phyloP scores from a whole-genome alignment of 169 alveolate species.

The Blepharisma undulans region DNA sequence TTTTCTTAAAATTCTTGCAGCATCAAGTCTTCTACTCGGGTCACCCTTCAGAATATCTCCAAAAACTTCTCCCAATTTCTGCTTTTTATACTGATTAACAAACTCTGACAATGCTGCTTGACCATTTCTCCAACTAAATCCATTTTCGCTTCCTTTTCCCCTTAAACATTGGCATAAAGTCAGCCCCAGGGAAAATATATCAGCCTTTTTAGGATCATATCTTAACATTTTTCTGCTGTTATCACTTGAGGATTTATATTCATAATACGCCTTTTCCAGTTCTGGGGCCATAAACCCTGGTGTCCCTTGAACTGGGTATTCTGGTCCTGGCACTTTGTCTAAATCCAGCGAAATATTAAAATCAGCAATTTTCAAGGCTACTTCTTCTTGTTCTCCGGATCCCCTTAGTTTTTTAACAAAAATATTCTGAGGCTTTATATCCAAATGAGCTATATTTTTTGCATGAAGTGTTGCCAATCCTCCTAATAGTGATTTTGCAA shows the following conservation, averaged over 20 bases:
- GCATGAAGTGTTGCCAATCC: neutral
- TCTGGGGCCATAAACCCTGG: conserved; percentile 29
- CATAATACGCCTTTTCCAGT: neutral
- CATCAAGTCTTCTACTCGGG: neutral
- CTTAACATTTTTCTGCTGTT: conserved; percentile 8
- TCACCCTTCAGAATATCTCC: neutral
- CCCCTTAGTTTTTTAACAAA: neutral
- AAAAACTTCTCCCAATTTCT: neutral
- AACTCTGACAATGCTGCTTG: neutral
- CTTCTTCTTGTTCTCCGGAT: neutral
- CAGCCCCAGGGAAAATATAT: conserved; percentile 53
- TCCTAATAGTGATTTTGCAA: neutral
- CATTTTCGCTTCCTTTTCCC: neutral
- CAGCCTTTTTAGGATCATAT: conserved; percentile 53
- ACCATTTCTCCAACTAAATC: neutral
- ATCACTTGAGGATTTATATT: neutral
- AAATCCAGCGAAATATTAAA: neutral
- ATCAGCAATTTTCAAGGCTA: neutral
- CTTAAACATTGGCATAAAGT: conserved; percentile 22
- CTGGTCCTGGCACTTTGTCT: neutral
- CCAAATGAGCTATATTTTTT: neutral
- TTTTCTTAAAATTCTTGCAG: neutral
- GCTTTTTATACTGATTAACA: no score
- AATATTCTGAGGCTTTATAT: neutral
- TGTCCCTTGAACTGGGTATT: neutral